Percentiles rank a stretch among this genome's conserved stretches.
These are phyloP conservation scores for Aegilops umbellulata DNA, from an alignment of 176 grass and related monocot species.

Conservation along the genomic window DNA sequence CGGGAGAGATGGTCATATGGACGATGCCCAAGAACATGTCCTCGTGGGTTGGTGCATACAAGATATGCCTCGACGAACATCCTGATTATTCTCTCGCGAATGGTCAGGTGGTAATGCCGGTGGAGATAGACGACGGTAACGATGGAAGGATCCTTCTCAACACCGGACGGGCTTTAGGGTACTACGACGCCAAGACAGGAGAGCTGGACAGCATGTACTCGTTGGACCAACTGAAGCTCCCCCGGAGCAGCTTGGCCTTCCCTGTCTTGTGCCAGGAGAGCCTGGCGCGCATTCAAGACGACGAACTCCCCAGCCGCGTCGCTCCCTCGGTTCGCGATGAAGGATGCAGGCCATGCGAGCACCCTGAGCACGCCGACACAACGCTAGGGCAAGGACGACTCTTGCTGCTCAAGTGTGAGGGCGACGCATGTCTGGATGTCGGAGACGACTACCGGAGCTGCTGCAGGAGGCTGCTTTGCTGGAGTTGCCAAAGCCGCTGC, in stretches of 20 bases:
- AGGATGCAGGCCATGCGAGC: not conserved
- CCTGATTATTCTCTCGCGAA: not conserved
- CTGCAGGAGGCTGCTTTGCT: not conserved
- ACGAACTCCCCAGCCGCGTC: not conserved
- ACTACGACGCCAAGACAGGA: constrained; percentile 8
- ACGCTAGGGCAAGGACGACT: not conserved
- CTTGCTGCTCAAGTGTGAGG: not conserved
- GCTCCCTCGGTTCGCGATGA: not conserved
- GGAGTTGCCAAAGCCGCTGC: not conserved
- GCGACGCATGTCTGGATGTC: not conserved
- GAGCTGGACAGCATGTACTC: not conserved
- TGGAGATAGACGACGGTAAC: not conserved
- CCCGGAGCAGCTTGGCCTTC: not conserved
- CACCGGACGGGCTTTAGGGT: not conserved
- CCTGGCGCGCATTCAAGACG: not conserved
- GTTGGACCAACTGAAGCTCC: not conserved
- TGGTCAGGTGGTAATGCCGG: not conserved
- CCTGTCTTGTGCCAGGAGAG: constrained; percentile 25
- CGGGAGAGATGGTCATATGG: not conserved
- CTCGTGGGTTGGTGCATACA: not conserved
- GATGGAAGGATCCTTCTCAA: not conserved
- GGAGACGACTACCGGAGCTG: not conserved
- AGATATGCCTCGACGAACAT: not conserved
- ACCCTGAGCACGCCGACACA: not conserved
- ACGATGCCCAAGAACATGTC: not conserved